Evolutionary conservation across 768 basidiomycete genomes (phyloP).

Genomic region (Asterophora parasitica): DNA sequence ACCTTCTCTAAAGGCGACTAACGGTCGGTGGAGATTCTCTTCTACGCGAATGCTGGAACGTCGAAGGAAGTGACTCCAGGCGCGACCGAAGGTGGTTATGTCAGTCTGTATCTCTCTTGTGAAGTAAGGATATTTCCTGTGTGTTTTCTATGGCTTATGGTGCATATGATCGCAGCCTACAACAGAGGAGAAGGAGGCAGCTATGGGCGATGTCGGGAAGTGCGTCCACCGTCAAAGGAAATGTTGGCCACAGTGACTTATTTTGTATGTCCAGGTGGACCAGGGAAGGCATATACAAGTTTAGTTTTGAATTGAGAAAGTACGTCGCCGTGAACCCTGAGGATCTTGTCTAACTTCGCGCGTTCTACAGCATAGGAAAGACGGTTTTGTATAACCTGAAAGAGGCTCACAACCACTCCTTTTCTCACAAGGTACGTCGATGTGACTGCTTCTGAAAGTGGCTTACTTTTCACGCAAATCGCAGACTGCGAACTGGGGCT

Average conservation of each 20-base stretch:
- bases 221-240: constrained; percentile 9
- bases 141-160: neutral
- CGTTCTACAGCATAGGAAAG: constrained; percentile 34
- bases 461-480: neutral
- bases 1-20: neutral
- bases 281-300: constrained; percentile 83
- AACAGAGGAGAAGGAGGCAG: constrained; percentile 64
- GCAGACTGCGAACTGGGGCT: constrained; percentile 85
- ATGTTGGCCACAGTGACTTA: neutral
- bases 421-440: constrained; percentile 52
- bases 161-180: constrained; percentile 51
- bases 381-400: constrained; percentile 55
- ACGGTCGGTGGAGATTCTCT: constrained; percentile 51
- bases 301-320: constrained; percentile 80
- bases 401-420: constrained; percentile 79
- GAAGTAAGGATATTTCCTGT: constrained; percentile 43
- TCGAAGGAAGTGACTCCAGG: constrained; percentile 38
- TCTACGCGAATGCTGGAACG: constrained; percentile 78
- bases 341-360: constrained; percentile 21
- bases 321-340: constrained; percentile 19
- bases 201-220: constrained; percentile 55
- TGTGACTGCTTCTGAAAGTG: neutral
- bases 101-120: constrained; percentile 78
- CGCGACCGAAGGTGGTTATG: constrained; percentile 43
- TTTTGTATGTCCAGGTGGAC: constrained; percentile 52